These are phyloP conservation scores for Cyberlindnera petersonii DNA, from an alignment of 805 yeast species.

Conservation along the genomic window DNA sequence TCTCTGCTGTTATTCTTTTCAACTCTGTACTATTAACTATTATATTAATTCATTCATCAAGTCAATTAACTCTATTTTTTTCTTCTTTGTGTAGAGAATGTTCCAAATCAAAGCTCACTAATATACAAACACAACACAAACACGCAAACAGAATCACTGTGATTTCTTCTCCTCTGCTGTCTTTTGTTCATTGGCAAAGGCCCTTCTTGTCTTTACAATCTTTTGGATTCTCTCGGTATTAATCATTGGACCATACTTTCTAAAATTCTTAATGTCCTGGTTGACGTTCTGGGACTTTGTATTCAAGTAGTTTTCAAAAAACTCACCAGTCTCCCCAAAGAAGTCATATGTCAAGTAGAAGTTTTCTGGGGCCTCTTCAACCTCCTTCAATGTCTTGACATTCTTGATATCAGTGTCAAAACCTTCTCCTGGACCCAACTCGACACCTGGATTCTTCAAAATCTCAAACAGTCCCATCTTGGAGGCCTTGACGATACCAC, in stretches of 20 bases:
- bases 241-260: constrained; percentile 61
- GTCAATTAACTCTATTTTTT: too few species aligned
- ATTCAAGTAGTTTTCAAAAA: constrained; percentile 38
- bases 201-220: constrained; percentile 27
- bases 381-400: constrained; percentile 35
- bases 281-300: constrained; percentile 33
- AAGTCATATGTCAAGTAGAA: constrained; percentile 56
- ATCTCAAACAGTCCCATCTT: constrained; percentile 62
- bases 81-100: too few species aligned
- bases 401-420: constrained; percentile 50
- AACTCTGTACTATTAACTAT: too few species aligned
- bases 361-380: constrained; percentile 38
- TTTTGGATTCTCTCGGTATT: constrained; percentile 39
- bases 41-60: too few species aligned
- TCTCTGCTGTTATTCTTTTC: too few species aligned
- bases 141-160: constrained; percentile 7
- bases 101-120: too few species aligned
- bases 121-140: too few species aligned
- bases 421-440: constrained; percentile 79
- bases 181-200: constrained; percentile 3
- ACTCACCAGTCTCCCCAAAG: constrained; percentile 46
- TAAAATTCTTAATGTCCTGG: constrained; percentile 55
- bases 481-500: constrained; percentile 75
- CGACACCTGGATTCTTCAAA: constrained; percentile 55
- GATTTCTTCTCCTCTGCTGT: constrained; percentile 13